phyloP scores from a whole-genome alignment of 208 protist genomes.

The Leishmania major region DNA sequence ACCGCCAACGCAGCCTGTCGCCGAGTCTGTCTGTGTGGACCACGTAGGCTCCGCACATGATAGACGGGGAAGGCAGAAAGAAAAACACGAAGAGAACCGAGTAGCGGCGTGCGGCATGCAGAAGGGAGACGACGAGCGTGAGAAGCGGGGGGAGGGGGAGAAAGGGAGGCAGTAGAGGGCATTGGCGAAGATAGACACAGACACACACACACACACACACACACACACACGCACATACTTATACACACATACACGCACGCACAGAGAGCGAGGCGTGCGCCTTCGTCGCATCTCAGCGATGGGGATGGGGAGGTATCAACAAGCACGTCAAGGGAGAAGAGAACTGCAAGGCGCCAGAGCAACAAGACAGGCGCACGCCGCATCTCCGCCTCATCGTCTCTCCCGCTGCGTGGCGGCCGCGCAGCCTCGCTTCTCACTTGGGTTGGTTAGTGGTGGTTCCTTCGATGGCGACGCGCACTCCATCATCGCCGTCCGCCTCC shows the following conservation, averaged over 20 bases:
- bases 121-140: background rate
- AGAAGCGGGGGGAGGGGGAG: background rate
- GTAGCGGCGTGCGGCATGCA: background rate
- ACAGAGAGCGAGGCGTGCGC: background rate
- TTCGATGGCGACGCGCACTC: background rate
- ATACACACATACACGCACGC: background rate
- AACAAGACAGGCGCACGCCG: too few species aligned
- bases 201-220: background rate
- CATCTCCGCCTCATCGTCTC: background rate
- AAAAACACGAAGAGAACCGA: background rate
- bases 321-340: background rate
- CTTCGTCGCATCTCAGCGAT: background rate
- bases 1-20: background rate
- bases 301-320: background rate
- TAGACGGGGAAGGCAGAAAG: background rate
- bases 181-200: background rate
- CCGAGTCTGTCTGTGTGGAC: background rate
- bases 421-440: background rate
- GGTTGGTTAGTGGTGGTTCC: background rate
- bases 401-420: background rate
- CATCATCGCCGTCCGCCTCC: background rate
- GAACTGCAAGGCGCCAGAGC: background rate
- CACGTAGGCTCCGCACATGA: background rate
- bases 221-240: background rate
- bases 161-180: background rate